Base-by-base conservation (phyloP, 352 stramenopile species). In the Globisporangium canariense region DNA sequence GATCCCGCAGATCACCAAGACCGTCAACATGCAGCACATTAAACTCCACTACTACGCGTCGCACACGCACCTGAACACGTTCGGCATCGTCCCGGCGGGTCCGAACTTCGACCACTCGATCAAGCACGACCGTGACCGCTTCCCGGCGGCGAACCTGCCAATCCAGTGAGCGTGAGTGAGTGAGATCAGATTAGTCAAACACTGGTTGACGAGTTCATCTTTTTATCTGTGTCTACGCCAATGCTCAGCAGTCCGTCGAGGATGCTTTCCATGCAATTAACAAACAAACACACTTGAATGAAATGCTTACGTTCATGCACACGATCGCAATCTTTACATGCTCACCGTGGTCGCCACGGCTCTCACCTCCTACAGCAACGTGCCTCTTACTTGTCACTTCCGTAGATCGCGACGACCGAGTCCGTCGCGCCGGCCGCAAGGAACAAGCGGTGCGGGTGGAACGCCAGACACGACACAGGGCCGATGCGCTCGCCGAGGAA, bases 401-500 rank as follows among this genome's bases (percentile, higher is more conserved):
- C 91, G 62, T 95, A 99, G 9, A 99, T 80, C 55, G 94, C 96
- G 54, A 99, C 86, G 25, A 99, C 79, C 11, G 94, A 97, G 72
- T 99, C 97, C 4, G 96, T 98, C 49, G 93, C 88, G 34, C 96
- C 97, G 13, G 97, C 95, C 11, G 97, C 98, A 9, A 99, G 74
- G 25, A 99, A 81, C 22, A 99, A 81, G 62, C 97, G 94, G 64
- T 98, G 86, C 41, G 95, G 96, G 75, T 99, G 98, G 78, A 99
- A 99, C 6, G 93, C 96, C 36, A 99, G 79, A 51, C 89, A 97
- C 58, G 94, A 98, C 28, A 99, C 93, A 4, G 96, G 95, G 9
- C 97, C 97, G 66, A 99, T 98, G 62, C 97, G 89, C 74, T 99
- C 93, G 25, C 94, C 94, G 1, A 98, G 65, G 61, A 99, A 98